Evolutionary conservation across 108 stramenopile species (phyloP).

Genomic region (Bacterosira constricta): DNA sequence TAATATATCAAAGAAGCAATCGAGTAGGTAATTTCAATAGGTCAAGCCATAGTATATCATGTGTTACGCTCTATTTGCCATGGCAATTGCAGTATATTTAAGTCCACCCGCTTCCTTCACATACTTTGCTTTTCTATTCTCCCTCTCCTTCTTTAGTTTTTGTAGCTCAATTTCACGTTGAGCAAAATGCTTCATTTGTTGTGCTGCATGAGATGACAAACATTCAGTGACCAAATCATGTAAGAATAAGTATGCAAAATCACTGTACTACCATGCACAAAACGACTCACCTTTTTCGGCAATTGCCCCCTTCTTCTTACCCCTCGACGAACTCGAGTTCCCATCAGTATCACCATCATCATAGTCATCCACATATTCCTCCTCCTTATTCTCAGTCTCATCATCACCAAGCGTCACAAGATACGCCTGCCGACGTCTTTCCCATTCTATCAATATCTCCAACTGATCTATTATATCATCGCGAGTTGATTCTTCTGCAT

Average conservation of each 20-base stretch:
- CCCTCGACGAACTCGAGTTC: slow-evolving; percentile 17
- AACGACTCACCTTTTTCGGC: slow-evolving; percentile 18
- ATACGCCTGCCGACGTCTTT: slow-evolving; percentile 57
- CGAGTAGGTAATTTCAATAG: too few species aligned
- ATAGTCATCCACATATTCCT: slow-evolving; percentile 42
- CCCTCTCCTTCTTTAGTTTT: slow-evolving; percentile 64
- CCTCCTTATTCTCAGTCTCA: not conserved
- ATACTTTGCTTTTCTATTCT: slow-evolving; percentile 80
- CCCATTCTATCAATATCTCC: slow-evolving; percentile 73
- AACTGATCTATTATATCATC: slow-evolving; percentile 53
- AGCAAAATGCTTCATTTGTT: slow-evolving; percentile 83
- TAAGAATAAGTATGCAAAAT: too few species aligned
- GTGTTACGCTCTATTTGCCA: slow-evolving; percentile 50
- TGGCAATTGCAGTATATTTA: slow-evolving; percentile 79
- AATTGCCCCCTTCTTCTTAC: slow-evolving; percentile 22
- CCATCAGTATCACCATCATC: slow-evolving; percentile 25
- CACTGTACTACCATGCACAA: not conserved
- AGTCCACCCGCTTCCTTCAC: slow-evolving; percentile 68
- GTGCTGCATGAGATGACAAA: slow-evolving; percentile 24
- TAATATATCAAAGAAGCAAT: not conserved
- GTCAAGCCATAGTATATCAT: not conserved
- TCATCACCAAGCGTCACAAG: slow-evolving; percentile 29
- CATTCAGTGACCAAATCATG: too few species aligned
- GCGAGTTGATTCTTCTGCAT: slow-evolving; percentile 51
- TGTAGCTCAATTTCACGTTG: slow-evolving; percentile 82